A percentile compares a stretch with the other conserved stretches of the same genome.
Evolutionary conservation across 2,329 filamentous ascomycete genomes (phyloP).

Genomic region (Metarhizium humberi): DNA sequence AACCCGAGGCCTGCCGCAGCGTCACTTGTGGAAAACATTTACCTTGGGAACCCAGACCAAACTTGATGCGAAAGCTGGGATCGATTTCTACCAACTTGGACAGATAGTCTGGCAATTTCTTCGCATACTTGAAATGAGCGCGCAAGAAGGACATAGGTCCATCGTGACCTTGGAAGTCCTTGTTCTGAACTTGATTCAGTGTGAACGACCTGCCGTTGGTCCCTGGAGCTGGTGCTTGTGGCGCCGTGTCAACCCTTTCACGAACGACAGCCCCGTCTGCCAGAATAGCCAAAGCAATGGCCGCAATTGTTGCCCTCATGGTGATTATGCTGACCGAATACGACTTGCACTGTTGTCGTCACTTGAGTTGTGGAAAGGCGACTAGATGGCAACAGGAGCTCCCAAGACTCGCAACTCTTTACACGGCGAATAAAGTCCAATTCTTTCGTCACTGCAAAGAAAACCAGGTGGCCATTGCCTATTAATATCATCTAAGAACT

Average conservation of each 20-base stretch:
- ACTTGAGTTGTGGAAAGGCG: background rate
- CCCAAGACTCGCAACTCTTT: background rate
- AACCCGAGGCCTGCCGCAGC: background rate
- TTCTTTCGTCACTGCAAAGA: background rate
- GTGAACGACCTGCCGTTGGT: conserved; percentile 12
- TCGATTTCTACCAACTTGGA: conserved; percentile 14
- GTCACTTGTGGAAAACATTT: background rate
- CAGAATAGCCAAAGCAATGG: conserved; percentile 3
- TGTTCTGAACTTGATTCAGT: conserved; percentile 25
- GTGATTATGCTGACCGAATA: background rate
- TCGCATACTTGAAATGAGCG: conserved; percentile 28
- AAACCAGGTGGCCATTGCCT: background rate
- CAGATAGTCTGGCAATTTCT: conserved; percentile 18
- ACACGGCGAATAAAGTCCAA: background rate
- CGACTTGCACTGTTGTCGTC: background rate
- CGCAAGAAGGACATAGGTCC: conserved; percentile 19
- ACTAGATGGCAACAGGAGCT: background rate
- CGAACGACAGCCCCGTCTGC: conserved; percentile 5
- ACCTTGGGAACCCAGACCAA: conserved; percentile 6
- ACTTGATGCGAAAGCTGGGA: conserved; percentile 15
- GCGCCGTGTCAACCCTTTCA: background rate
- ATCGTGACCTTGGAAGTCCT: conserved; percentile 21
- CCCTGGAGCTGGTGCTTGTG: background rate
- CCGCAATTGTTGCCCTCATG: conserved; percentile 6
- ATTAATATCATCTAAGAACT: background rate